Conservation (phyloP, 2,329 filamentous ascomycete species). For the Magnaporthiopsis poae region DNA sequence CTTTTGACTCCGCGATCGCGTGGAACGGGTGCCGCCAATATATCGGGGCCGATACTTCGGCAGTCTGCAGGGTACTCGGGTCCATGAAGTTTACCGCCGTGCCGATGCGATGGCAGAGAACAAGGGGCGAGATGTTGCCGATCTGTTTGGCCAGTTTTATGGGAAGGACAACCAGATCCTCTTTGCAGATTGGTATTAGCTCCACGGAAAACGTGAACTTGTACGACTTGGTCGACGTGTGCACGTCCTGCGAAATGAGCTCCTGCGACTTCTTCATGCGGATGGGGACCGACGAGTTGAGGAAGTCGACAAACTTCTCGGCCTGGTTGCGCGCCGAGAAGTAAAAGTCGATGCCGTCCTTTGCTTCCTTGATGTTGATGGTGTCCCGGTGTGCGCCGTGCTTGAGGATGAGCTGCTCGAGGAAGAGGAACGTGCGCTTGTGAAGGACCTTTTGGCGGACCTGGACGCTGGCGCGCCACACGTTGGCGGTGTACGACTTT, state of each 20-base stretch:
- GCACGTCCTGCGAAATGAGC: constrained; percentile 76
- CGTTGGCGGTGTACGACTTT: constrained; percentile 94
- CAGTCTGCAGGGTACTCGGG: constrained; percentile 79
- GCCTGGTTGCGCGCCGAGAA: constrained; percentile 83
- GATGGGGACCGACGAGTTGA: constrained; percentile 63
- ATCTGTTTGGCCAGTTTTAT: constrained; percentile 77
- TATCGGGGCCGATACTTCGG: constrained; percentile 69
- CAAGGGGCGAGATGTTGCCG: constrained; percentile 80
- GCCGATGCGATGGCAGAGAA: constrained; percentile 78
- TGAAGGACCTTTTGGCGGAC: constrained; percentile 94
- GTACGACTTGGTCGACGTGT: constrained; percentile 83
- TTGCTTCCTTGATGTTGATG: constrained; percentile 95
- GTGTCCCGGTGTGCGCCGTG: constrained; percentile 84
- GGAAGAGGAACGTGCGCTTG: constrained; percentile 57
- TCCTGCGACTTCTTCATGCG: constrained; percentile 50
- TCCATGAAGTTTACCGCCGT: constrained; percentile 85
- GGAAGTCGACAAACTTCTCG: constrained; percentile 68
- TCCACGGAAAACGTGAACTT: constrained; percentile 90
- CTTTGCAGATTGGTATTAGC: constrained; percentile 89
- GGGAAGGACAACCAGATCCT: constrained; percentile 88
- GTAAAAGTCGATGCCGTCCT: constrained; percentile 93
- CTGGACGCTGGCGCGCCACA: constrained; percentile 87
- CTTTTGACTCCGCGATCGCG: constrained; percentile 70
- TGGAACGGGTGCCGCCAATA: constrained; percentile 89
- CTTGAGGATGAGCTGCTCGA: constrained; percentile 93